Evolutionary conservation across 352 stramenopile species (phyloP), one percentile per base, ranked within the genome.

Genomic region (Blastocystis sp.): DNA sequence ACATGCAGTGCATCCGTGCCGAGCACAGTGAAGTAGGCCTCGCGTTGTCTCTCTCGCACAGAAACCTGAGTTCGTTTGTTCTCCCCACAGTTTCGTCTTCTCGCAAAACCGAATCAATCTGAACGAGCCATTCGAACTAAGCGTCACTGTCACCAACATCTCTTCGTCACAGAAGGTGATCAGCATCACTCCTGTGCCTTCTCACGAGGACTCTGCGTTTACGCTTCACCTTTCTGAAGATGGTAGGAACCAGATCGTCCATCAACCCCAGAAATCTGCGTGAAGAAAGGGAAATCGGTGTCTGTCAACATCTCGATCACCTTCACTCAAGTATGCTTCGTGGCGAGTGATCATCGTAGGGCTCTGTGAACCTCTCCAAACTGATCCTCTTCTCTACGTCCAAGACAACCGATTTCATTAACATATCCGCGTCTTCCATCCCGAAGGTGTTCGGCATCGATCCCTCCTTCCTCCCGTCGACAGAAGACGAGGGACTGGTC

Each of bases 381-480:
- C 23, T 84, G 2, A 84, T 84, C 41, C 73, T 84, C 50, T 66
- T 84, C 13, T 54, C 45, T 9, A 69, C 73, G 0, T 23, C 26
- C 18, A 23, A 20, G 20, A 84, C 53, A 34, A 34, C 53, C 20
- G 73, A 84, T 47, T 66, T 84, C 34, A 50, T 84, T 0, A 66
- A 47, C 53, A 84, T 84, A 11, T 84, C 73, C 0, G 73, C 73
- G 3, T 66, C 73, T 3, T 84, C 73, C 1, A 59, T 45, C 20
- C 50, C 53, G 39, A 84, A 84, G 29, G 73, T 84, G n/a, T 84
- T 84, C 56, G 73, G 73, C 29, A 26, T 84, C 37, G 53, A 84
- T 50, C 47, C 73, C 0, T 66, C n/a, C 20, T 54, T 84, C 55
- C 73, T 84, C 23, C 73, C 73, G 20, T 34, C 47, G 2, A 13